These are phyloP conservation scores for Cyberlindnera suaveolens DNA, from an alignment of 805 yeast genomes.

Conservation along the genomic window DNA sequence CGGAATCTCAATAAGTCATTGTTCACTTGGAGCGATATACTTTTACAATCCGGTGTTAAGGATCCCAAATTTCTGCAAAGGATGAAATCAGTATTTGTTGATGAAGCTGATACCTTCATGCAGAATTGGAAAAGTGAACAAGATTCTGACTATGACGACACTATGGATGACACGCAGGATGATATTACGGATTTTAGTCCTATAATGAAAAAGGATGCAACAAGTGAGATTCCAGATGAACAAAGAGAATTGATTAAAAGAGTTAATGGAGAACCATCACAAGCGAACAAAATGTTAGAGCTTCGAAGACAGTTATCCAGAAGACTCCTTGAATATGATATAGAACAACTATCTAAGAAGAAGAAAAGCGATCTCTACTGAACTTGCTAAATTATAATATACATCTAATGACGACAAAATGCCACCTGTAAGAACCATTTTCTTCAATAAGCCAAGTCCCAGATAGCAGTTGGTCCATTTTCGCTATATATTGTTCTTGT, in stretches of 20 bases:
- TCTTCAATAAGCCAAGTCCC: conserved; percentile 46
- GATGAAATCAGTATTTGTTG: conserved; percentile 32
- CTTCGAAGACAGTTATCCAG: too few relatives aligned
- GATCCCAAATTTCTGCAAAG: background rate
- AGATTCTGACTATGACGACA: background rate
- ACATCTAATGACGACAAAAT: too few relatives aligned
- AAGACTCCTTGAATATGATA: too few relatives aligned
- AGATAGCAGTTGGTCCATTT: conserved; percentile 74
- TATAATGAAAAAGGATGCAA: conserved; percentile 29
- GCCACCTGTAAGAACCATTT: too few relatives aligned
- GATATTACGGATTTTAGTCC: conserved; percentile 60
- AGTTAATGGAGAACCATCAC: too few relatives aligned
- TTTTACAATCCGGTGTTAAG: background rate
- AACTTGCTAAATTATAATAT: too few relatives aligned
- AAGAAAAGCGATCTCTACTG: background rate
- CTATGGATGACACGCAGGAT: conserved; percentile 23
- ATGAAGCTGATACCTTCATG: conserved; percentile 69
- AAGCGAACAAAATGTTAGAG: too few relatives aligned
- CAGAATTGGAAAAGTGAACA: conserved; percentile 45
- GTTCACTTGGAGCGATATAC: conserved; percentile 22
- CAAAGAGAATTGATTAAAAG: conserved; percentile 1
- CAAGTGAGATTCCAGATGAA: background rate
- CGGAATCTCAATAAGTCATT: conserved; percentile 44
- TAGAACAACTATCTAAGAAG: background rate
- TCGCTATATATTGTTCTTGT: conserved; percentile 67